phyloP scores from a whole-genome alignment of 768 basidiomycete species.

The Termitomyces titanicus region DNA sequence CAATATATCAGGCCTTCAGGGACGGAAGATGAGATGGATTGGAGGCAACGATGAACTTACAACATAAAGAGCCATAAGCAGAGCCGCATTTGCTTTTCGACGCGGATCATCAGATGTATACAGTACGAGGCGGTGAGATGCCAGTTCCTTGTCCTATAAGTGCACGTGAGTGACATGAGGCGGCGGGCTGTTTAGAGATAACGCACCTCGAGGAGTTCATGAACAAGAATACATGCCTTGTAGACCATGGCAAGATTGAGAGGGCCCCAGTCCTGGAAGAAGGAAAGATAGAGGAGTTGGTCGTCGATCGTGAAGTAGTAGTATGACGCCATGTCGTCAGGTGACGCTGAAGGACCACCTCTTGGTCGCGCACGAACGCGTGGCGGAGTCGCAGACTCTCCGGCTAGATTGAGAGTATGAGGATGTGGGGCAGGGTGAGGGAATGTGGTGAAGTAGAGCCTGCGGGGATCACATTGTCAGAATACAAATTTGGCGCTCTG shows the following conservation, averaged over 20 bases:
- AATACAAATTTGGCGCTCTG: conserved; percentile 6
- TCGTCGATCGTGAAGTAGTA: conserved; percentile 94
- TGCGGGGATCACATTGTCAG: conserved; percentile 25
- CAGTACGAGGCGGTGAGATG: conserved; percentile 73
- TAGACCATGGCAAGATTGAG: conserved; percentile 91
- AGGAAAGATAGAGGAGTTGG: conserved; percentile 87
- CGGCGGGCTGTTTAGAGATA: conserved; percentile 18
- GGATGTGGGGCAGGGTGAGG: conserved; percentile 69
- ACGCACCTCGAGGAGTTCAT: conserved; percentile 78
- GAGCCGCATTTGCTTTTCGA: conserved; percentile 88
- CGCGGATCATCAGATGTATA: conserved; percentile 86
- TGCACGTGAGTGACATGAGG: conserved; percentile 40
- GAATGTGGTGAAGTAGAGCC: conserved; percentile 90
- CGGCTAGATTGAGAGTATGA: conserved; percentile 57
- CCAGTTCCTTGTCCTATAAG: conserved; percentile 68
- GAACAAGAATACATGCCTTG: conserved; percentile 88
- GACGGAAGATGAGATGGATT: not conserved
- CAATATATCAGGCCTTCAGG: not conserved
- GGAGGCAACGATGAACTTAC: conserved; percentile 44
- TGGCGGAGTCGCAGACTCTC: conserved; percentile 52
- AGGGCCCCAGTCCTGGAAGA: conserved; percentile 95
- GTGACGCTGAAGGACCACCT: conserved; percentile 58
- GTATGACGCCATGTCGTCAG: conserved; percentile 73
- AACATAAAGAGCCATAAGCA: conserved; percentile 91
- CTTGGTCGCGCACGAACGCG: conserved; percentile 57